These are phyloP conservation scores for Priceomyces fermenticarens DNA, from an alignment of 805 yeast species.

Conservation along the genomic window DNA sequence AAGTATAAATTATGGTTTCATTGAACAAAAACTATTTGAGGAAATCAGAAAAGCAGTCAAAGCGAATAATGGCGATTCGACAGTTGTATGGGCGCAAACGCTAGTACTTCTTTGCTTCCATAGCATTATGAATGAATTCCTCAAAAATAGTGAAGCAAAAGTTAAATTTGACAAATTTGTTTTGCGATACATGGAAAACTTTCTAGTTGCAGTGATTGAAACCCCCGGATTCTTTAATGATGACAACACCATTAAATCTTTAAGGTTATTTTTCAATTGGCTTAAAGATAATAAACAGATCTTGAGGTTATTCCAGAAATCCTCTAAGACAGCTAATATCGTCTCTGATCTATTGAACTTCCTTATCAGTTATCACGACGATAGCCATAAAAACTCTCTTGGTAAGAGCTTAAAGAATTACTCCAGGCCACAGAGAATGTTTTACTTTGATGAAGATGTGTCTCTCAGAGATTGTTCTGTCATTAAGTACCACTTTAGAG, in stretches of 20 bases:
- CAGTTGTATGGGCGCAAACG: conserved; percentile 20
- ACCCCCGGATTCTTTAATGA: neutral
- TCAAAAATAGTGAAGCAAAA: conserved; percentile 7
- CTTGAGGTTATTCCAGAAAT: conserved; percentile 10
- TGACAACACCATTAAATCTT: conserved; percentile 12
- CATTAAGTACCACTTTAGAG: conserved; percentile 52
- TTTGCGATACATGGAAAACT: conserved; percentile 18
- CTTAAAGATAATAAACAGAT: conserved; percentile 44
- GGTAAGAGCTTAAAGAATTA: conserved; percentile 8
- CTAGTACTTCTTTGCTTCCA: conserved; percentile 21
- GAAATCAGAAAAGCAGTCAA: conserved; percentile 6
- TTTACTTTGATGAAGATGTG: conserved; percentile 65
- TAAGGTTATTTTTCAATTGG: conserved; percentile 59
- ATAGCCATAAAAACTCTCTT: neutral
- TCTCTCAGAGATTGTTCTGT: conserved; percentile 57
- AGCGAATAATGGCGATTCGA: neutral
- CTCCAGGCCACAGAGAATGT: conserved; percentile 47
- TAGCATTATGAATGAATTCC: conserved; percentile 10
- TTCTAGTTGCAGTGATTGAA: conserved; percentile 10
- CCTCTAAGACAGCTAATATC: conserved; percentile 8
- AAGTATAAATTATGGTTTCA: conserved; percentile 19
- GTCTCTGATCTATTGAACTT: conserved; percentile 14
- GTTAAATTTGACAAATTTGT: conserved; percentile 13
- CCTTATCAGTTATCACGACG: conserved; percentile 7
- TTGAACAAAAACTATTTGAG: conserved; percentile 22